Evolutionary conservation across 306 rosid species (phyloP), one percentile per base, ranked within the genome.

Genomic region (Vigna reflexopilosa): DNA sequence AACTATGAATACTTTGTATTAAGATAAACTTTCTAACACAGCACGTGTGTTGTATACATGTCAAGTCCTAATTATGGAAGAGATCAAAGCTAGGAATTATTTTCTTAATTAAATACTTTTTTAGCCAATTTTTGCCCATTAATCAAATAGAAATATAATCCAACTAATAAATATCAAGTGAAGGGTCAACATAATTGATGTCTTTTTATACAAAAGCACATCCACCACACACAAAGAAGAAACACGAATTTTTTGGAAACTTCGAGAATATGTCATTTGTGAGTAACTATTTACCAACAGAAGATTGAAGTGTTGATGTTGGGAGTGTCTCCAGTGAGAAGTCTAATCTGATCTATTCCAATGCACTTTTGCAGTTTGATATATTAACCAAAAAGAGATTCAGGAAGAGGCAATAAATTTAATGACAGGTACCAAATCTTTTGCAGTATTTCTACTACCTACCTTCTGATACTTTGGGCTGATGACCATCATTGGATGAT

Each of bases 381-480:
- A 61, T 54, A 34, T 73, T 45, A 77, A 45, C 68, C 73, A 68
- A 49, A 48, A 32, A 38, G 36, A 74, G 68, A 67, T 17, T 38
- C 52, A 48, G 5, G 44, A 51, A 10, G 20, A 22, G 24, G 32
- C 3, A 57, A 72, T 20, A 72, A 63, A 30, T 58, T 20, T 38
- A 38, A 45, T 56, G 44, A 14, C 24, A 32, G 54, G 66, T 15
- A 19, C 80, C 42, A 70, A 68, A 63, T 16, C 10, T 14, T 71
- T 71, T 73, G 44, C 56, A 81, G 68, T 67, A 73, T 30, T 63
- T 68, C 77, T 68, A 73, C 24, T 63, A 72, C 75, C 58, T 72
- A 93, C 99, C 99, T 87, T 95, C 98, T 61, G 97, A 85, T 82
- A 89, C 96, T 87, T 84, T 95, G 48, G 88, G 90, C 86, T 91